A percentile compares a stretch with the other conserved stretches of the same genome.
Evolutionary conservation across 2,329 filamentous ascomycete species (phyloP).

Genomic region (Bipolaris oryzae): DNA sequence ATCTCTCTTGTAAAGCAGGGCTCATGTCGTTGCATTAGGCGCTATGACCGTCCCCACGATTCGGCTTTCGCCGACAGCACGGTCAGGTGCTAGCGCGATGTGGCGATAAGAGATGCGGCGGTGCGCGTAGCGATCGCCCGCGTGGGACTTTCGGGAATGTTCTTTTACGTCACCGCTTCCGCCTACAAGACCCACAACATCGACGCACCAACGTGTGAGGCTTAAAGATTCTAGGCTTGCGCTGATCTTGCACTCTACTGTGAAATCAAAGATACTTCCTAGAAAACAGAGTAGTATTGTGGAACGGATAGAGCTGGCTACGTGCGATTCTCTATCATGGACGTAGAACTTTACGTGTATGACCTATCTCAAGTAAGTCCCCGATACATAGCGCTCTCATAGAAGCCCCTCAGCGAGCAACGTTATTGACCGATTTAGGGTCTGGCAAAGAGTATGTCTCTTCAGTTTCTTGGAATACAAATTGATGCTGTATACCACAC

Average conservation of each 20-base stretch:
- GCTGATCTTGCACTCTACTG: neutral
- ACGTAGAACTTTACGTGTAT: slow-evolving; percentile 59
- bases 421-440: slow-evolving; percentile 48
- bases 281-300: neutral
- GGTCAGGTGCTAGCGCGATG: slow-evolving; percentile 34
- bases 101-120: slow-evolving; percentile 9
- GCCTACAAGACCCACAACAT: slow-evolving; percentile 4
- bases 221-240: neutral
- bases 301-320: neutral
- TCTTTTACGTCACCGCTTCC: slow-evolving; percentile 24
- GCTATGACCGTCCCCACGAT: neutral
- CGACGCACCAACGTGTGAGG: neutral
- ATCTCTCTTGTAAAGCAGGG: neutral
- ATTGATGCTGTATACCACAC: slow-evolving; percentile 97
- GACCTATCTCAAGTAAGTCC: slow-evolving; percentile 54
- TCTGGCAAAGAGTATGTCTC: slow-evolving; percentile 61
- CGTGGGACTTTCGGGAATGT: slow-evolving; percentile 19
- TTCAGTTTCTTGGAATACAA: slow-evolving; percentile 66
- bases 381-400: neutral
- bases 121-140: neutral
- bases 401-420: neutral
- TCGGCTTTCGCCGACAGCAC: neutral
- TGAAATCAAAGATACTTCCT: neutral
- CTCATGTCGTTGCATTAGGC: neutral
- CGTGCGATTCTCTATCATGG: slow-evolving; percentile 44